These are phyloP conservation scores for Ganoderma meredithae DNA, from an alignment of 1,284 basidiomycete genomes.

Conservation along the genomic window DNA sequence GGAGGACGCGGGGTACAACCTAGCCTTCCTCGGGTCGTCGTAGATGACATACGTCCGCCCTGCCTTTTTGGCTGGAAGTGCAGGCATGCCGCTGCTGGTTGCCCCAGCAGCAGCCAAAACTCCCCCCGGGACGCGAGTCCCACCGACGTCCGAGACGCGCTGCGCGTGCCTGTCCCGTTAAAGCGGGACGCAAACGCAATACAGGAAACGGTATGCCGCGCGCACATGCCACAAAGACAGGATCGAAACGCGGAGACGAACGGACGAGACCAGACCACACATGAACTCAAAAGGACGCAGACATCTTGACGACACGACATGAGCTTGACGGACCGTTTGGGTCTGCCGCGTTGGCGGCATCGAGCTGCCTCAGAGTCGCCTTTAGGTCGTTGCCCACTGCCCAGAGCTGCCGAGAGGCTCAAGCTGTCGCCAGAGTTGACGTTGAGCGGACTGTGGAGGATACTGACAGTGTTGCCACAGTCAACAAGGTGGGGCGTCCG, in stretches of 20 bases:
- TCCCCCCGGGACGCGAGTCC: constrained; percentile 25
- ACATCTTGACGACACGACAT: no score
- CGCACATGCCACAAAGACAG: neutral
- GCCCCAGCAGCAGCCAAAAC: constrained; percentile 32
- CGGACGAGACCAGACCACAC: neutral
- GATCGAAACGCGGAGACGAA: neutral
- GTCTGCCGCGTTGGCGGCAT: constrained; percentile 10
- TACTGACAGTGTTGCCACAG: neutral
- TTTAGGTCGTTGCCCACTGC: neutral
- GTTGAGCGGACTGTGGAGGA: neutral
- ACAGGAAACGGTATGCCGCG: neutral
- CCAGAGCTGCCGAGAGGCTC: neutral
- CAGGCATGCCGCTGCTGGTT: constrained; percentile 32
- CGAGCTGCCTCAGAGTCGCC: neutral
- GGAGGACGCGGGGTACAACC: constrained; percentile 34
- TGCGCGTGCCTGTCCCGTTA: constrained; percentile 25
- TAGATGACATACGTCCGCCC: constrained; percentile 35
- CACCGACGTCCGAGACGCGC: constrained; percentile 30
- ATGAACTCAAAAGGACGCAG: neutral
- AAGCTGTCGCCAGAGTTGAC: neutral
- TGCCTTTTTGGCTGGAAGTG: constrained; percentile 25
- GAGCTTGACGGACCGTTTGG: constrained; percentile 8
- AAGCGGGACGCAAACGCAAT: neutral
- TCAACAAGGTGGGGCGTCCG: neutral
- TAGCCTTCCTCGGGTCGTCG: constrained; percentile 31